Evolutionary conservation across 305 asterid species (phyloP).

Genomic region (Fraxinus sp.): DNA sequence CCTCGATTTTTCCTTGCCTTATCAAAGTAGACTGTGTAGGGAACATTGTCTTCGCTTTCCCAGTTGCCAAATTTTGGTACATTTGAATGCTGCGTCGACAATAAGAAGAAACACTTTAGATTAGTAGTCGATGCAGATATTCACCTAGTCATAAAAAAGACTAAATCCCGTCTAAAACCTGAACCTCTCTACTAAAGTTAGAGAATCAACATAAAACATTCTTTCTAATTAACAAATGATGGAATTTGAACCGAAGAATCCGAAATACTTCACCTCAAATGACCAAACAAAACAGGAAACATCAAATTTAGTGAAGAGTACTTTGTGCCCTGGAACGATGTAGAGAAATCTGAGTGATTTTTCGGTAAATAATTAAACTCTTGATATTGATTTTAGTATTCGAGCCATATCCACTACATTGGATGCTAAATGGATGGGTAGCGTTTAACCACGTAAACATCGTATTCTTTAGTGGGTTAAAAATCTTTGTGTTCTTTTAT

Average conservation of each 20-base stretch:
- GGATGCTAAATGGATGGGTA: background rate
- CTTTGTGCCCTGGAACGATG: background rate
- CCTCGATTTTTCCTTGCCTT: constrained; percentile 58
- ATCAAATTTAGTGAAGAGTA: background rate
- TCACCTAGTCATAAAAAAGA: too few relatives aligned
- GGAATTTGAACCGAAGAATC: background rate
- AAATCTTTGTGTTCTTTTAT: background rate
- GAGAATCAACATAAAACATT: background rate
- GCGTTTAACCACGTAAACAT: background rate
- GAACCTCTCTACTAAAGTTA: background rate
- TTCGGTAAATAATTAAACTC: background rate
- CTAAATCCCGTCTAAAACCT: too few relatives aligned
- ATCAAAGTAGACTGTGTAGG: constrained; percentile 64
- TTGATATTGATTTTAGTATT: background rate
- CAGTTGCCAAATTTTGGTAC: constrained; percentile 71
- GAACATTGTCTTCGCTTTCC: constrained; percentile 51
- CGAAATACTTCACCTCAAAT: background rate
- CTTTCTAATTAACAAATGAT: background rate
- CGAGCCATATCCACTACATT: background rate
- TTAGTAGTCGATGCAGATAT: too few relatives aligned
- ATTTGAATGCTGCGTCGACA: constrained; percentile 41
- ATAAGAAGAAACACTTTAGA: background rate
- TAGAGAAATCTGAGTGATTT: background rate
- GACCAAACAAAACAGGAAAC: background rate
- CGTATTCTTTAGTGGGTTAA: background rate